Base-by-base conservation (phyloP, 257 asterid genomes). In the Avicennia marina region DNA sequence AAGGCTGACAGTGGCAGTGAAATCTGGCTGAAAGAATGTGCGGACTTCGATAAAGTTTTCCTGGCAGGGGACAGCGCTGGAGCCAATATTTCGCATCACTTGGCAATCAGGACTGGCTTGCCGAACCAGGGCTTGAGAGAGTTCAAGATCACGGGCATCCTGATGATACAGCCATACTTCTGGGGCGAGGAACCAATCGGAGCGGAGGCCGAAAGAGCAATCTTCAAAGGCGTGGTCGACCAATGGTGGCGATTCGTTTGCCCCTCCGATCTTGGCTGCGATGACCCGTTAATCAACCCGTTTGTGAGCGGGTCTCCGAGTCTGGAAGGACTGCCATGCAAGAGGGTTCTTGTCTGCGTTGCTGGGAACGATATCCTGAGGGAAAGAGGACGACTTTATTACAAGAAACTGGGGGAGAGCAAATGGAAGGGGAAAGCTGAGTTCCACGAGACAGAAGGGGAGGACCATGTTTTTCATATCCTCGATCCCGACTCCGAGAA, bases 31-130 rank as follows among this genome's bases (percentile, higher is more conserved):
- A 66, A 12, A n/a, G 72, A 77, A 1, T 11, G 1, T 31, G 95
- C 58, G 0, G 87, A 89, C 41, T 81, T 81, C 6, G 60, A 33
- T n/a, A 52, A 15, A 21, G 84, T 89, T 13, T 83, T 75, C 73
- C 20, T 85, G 6, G 81, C 91, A 8, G 96, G 96, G 7, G 95
- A 89, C 19, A 89, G 96, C 52, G 94, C 95, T 4, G 97, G 97
- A 4, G 97, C 93, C 3, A 89, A 86, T 31, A 79, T 89, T 2
- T 67, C 93, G 0, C 95, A 86, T 69, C 88, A 86, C 26, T 18
- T 81, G 63, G 69, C 88, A 1, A 78, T 78, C 31, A 66, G 57
- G 49, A 72, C 70, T 4, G 76, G 77, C 19, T 51, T 11, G 4
- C 39, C 66, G 17, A 26, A 16, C 39, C 36, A 13, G 6, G 74